Evolutionary conservation across 345 rosid genomes (phyloP), one percentile per base, ranked within the genome.

Genomic region (Anacardium occidentale): DNA sequence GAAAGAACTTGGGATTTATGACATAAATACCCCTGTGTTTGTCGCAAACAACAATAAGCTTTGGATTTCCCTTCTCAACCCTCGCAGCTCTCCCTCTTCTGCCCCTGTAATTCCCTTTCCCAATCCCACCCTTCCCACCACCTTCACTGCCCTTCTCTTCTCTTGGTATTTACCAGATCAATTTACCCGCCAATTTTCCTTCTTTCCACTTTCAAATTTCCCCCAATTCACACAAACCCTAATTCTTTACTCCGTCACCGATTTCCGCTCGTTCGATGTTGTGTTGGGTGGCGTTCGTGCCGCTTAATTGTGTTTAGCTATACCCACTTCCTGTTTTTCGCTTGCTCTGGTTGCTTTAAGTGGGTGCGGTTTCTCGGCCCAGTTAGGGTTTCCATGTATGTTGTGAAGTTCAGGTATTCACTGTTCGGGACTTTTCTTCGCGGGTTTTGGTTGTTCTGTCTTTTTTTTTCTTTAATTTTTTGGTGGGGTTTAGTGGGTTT

Each of bases 21-120:
- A 89, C 93, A 29, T 5, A 86, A 85, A 75, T 75, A 67, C 44
- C 88, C 92, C 70, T 50, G 2, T 10, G n/a, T 20, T 64, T 47
- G 51, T 25, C 53, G 15, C 69, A 17, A 52, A 17, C 22, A 51
- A 68, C 79, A 59, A 60, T 62, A 59, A 66, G 60, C 77, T 51
- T 72, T 71, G 78, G 62, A 81, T 53, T 63, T 71, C 81, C 73
- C 77, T 64, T 82, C 67, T 77, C 75, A 47, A 61, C 66, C 72
- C 77, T 72, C 73, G 13, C 22, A 77, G n/a, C 73, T 75, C 75
- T 85, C 79, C 90, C 85, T 72, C 89, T 84, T 85, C 84, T 84
- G 84, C 88, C 88, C 88, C 83, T 82, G 83, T 80, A 83, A 70
- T 78, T 82, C 81, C 78, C 86, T 79, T 80, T 78, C 77, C 68